Conservation (phyloP, 306 rosid species). For the Cotoneaster glaucophyllus region DNA sequence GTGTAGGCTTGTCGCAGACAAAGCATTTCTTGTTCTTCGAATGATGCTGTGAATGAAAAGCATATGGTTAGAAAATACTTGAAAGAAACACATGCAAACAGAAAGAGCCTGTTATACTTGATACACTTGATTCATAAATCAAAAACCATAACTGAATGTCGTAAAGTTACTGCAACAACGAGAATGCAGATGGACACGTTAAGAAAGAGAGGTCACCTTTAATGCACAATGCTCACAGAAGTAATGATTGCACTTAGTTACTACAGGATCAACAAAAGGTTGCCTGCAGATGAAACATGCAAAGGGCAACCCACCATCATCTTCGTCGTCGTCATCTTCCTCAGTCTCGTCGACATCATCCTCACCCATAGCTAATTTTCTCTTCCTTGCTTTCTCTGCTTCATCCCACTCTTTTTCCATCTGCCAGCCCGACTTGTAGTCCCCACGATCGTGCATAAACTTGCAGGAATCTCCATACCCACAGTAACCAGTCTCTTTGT, state of each 20-base stretch:
- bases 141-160: neutral
- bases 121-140: neutral
- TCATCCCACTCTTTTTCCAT: slow-evolving; percentile 90
- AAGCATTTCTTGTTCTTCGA: slow-evolving; percentile 77
- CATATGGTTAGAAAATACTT: neutral
- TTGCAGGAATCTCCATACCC: slow-evolving; percentile 81
- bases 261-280: slow-evolving; percentile 78
- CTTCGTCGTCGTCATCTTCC: slow-evolving; percentile 35
- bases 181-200: neutral
- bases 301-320: slow-evolving; percentile 54
- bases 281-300: slow-evolving; percentile 77
- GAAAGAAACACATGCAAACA: neutral
- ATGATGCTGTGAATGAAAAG: slow-evolving; percentile 51
- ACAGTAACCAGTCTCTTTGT: slow-evolving; percentile 82
- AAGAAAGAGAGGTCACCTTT: slow-evolving; percentile 38
- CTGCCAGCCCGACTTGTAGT: slow-evolving; percentile 89
- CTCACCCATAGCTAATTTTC: slow-evolving; percentile 52
- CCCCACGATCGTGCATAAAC: slow-evolving; percentile 93
- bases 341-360: slow-evolving; percentile 38
- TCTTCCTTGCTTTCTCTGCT: slow-evolving; percentile 73
- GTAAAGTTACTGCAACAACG: neutral
- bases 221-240: slow-evolving; percentile 85
- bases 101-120: neutral
- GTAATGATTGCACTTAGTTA: slow-evolving; percentile 75
- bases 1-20: slow-evolving; percentile 73